Evolutionary conservation across 257 asterid genomes (phyloP).

Genomic region (Primulina huaijiensis): DNA sequence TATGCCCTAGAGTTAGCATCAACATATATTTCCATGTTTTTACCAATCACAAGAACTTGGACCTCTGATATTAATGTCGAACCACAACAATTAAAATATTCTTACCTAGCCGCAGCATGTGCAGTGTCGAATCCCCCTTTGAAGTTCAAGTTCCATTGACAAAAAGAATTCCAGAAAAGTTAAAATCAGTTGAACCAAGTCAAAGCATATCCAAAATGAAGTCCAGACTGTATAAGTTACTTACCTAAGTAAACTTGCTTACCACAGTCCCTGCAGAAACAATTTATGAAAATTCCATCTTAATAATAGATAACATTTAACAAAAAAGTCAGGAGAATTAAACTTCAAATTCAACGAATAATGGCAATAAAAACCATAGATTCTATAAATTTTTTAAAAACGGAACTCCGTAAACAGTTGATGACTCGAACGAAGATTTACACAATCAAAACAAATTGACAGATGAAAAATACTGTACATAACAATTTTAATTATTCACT

Average conservation of each 20-base stretch:
- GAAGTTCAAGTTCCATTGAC: constrained; percentile 24
- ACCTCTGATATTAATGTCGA: constrained; percentile 16
- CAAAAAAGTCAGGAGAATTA: background rate
- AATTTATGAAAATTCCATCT: constrained; percentile 20
- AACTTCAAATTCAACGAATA: constrained; percentile 16
- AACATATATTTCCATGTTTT: constrained; percentile 14
- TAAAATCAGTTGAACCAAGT: constrained; percentile 16
- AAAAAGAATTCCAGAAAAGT: constrained; percentile 20
- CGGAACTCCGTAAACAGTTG: constrained; percentile 11
- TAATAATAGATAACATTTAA: constrained; percentile 9
- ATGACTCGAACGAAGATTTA: constrained; percentile 11
- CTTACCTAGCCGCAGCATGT: constrained; percentile 93
- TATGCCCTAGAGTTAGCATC: constrained; percentile 63
- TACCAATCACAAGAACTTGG: constrained; percentile 4
- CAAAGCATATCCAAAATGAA: constrained; percentile 6
- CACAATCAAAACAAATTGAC: background rate
- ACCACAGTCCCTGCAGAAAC: constrained; percentile 86
- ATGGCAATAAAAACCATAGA: constrained; percentile 10
- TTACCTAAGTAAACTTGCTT: constrained; percentile 94
- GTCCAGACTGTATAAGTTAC: constrained; percentile 8
- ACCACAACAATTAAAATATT: constrained; percentile 15
- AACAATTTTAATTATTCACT: background rate
- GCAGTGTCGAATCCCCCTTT: constrained; percentile 98
- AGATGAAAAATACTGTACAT: background rate
- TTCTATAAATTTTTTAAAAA: background rate